These are phyloP conservation scores for Ramichloridium luteum DNA, from an alignment of 2,329 filamentous ascomycete genomes.

Conservation along the genomic window DNA sequence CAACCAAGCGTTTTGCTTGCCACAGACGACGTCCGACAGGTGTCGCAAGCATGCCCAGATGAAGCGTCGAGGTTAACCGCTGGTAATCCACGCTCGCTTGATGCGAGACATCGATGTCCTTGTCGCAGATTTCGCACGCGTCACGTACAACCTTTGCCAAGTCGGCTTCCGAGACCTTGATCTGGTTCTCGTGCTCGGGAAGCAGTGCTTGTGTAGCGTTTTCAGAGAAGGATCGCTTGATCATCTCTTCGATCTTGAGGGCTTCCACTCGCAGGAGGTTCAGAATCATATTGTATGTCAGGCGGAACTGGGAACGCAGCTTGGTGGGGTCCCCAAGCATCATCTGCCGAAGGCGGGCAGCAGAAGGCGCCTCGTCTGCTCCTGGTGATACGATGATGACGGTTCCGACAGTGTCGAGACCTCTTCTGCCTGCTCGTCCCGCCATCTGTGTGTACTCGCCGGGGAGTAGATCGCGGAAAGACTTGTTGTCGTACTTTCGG, in stretches of 20 bases:
- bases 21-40: conserved; percentile 74
- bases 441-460: conserved; percentile 99
- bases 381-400: conserved; percentile 82
- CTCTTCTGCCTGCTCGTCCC: conserved; percentile 81
- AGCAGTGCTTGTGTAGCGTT: conserved; percentile 90
- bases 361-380: conserved; percentile 77
- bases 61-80: conserved; percentile 66
- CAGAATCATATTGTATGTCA: conserved; percentile 99
- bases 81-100: conserved; percentile 69
- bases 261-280: conserved; percentile 92
- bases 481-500: conserved; percentile 87
- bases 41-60: conserved; percentile 64
- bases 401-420: conserved; percentile 81
- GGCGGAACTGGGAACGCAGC: conserved; percentile 83
- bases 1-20: conserved; percentile 59
- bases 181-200: conserved; percentile 89
- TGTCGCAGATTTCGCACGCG: conserved; percentile 68
- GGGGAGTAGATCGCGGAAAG: conserved; percentile 79
- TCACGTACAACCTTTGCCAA: conserved; percentile 82
- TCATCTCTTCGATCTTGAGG: conserved; percentile 98
- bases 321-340: conserved; percentile 93
- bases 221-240: conserved; percentile 97
- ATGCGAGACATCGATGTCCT: conserved; percentile 68
- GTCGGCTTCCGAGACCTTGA: conserved; percentile 83
- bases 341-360: conserved; percentile 75